Base-by-base conservation (phyloP, 495 filamentous ascomycete genomes). In the Aspergillus taichungensis region DNA sequence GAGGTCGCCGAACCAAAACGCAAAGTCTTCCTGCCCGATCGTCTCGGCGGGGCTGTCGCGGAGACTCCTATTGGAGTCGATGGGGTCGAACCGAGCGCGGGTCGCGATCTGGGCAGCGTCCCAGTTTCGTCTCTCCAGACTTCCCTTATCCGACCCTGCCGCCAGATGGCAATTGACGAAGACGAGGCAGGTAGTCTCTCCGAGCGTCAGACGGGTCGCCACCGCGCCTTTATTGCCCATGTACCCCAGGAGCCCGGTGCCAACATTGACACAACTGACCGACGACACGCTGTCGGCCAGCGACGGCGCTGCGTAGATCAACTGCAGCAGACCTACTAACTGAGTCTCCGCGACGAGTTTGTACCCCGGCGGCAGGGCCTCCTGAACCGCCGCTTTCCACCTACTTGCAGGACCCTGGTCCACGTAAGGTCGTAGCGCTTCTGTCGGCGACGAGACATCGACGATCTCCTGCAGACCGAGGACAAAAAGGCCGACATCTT, bases 181-280 rank as follows among this genome's bases (percentile, higher is more conserved):
- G 18, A 90, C 79, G 11, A 97, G 58, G 29, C 84, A 75, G 1
- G 94, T 94, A 0, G 89, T 88, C 53, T 97, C 91, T 3, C 94
- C 94, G 11, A 99, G 68, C 0, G 97, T 66, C 13, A 99, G 66
- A 32, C 94, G 80, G 33, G 86, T 84, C 8, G 79, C 78, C 6
- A 91, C 83, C 10, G 83, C 90, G 1, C 94, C 94, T 63, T 99
- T 99, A 56, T 99, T 99, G 5, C 92, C 94, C 73, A 94, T 79
- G 49, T 94, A 95, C 0, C 92, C 91, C 62, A 91, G 77, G 38
- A 95, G 55, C 1, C 92, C 90, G 0, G 94, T 96, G 3, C 88
- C 89, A 5, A 95, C 84, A 40, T 68, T 83, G 7, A 77, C 77
- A 8, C 79, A 87, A 54, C 84, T 88, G 40, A 95, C 79, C 30